Conservation (phyloP, 768 basidiomycete genomes). For the Xerocomellus chrysenteron region DNA sequence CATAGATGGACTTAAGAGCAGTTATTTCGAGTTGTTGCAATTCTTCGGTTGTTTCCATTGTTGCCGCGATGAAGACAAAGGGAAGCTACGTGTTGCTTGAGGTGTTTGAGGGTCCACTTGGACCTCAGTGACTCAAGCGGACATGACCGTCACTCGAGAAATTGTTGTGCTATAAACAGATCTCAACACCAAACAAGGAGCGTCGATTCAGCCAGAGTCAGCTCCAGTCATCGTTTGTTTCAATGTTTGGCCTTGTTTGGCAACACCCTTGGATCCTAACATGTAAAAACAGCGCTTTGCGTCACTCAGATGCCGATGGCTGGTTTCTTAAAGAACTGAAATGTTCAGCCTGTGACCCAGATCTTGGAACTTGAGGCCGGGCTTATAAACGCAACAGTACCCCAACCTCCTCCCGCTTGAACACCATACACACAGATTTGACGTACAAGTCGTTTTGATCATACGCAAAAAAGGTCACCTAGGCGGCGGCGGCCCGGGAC, state of each 20-base stretch:
- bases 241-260: constrained; percentile 18
- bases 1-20: constrained; percentile 78
- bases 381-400: too few relatives aligned
- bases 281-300: constrained; percentile 15
- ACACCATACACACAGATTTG: too few relatives aligned
- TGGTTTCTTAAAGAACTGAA: too few relatives aligned
- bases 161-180: constrained; percentile 9
- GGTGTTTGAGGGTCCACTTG: constrained; percentile 57
- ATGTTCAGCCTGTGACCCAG: too few relatives aligned
- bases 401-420: too few relatives aligned
- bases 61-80: constrained; percentile 19
- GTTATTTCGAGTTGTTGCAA: constrained; percentile 69
- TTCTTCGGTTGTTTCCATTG: constrained; percentile 76
- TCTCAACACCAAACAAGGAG: constrained; percentile 1
- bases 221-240: not conserved
- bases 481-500: too few relatives aligned
- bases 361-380: too few relatives aligned
- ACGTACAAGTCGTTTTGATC: too few relatives aligned
- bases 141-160: constrained; percentile 44
- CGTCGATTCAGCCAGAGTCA: constrained; percentile 16
- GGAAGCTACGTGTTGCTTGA: constrained; percentile 46
- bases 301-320: too few relatives aligned
- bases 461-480: too few relatives aligned
- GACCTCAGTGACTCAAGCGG: constrained; percentile 77
- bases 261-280: constrained; percentile 16